Base-by-base conservation (phyloP, 2,329 filamentous ascomycete species). In the Arthrobotrys musiformis region DNA sequence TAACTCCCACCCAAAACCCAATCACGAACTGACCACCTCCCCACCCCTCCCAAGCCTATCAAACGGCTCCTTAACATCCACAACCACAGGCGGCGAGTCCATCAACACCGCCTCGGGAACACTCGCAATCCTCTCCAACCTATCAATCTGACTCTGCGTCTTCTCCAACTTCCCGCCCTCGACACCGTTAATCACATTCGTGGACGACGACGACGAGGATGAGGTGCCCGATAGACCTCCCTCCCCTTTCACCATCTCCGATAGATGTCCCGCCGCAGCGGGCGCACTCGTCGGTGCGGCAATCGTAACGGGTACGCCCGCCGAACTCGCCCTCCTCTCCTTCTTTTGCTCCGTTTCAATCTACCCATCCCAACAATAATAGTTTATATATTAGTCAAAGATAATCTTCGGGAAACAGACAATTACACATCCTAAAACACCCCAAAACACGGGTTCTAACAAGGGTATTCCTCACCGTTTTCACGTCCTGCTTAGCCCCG, bases 401-500 rank as follows among this genome's bases (percentile, higher is more conserved):
- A 24, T 24, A 35, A 19, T 26, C 33, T 6, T 56, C 6, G 0
- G 35, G 33, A n/a, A 46, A 44, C 30, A 62, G 15, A 33, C 37
- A 62, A 46, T 33, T 30, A 26, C 58, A 62, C 24, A 46, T 46
- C 9, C 37, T 48, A 69, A 69, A 70, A 42, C 42, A 50, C 40
- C 26, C 15, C 37, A 60, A 50, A 30, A 40, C 33, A 30, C 4
- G n/a, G 19, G n/a, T 4, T 26, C 50, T 48, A 60, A 8, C 7
- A 22, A n/a, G 17, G 17, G 1, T n/a, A 35, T 6, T 4, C 17
- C 79, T 78, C 2, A 96, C 86, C 0, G 91, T 92, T 78, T 87
- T 87, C 83, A 94, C 88, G 82, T 98, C 95, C 81, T 97, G 93
- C 82, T 92, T 96, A 52, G 91, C 94, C 13, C 93, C 93, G 92